Base-by-base conservation (phyloP, 768 basidiomycete species). In the Pleurotus eryngii region DNA sequence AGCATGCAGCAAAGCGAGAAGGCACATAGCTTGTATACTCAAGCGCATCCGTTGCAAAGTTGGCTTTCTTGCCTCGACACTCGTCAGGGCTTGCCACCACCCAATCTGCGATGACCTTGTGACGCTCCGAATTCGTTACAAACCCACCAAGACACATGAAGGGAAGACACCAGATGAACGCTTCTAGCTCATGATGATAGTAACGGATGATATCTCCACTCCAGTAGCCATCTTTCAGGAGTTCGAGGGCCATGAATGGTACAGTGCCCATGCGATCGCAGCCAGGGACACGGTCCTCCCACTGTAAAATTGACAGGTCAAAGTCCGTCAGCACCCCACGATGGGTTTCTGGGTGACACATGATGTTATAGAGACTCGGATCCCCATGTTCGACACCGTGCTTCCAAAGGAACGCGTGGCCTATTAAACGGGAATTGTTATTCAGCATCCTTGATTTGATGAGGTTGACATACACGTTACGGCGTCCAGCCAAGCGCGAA, bases 181-280 rank as follows among this genome's bases (percentile, higher is more conserved):
- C 64, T 58, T 74, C 72, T 11, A 64, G 27, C 37, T 74, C 71
- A 55, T 74, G 70, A 17, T 65, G 61, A 46, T 74, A 74, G 4
- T 51, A 40, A 17, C 61, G 65, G 17, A 49, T 6, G 8, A 65
- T 49, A 18, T 61, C 47, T 22, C 65, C 65, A 6, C 54, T 51
- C 46, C 50, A 60, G n/a, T 40, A 49, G 3, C 53, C 51, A 0
- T 61, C n/a, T 5, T 35, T 57, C 17, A 72, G 61, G n/a, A 74
- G 57, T 11, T 68, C 66, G 2, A 69, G 18, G 3, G 70, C 71
- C 66, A 73, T 74, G 63, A 74, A 75, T 26, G 70, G 64, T 2
- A 70, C 46, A n/a, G 64, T 69, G 3, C 70, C 67, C 5, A 64
- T 67, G 4, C 59, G 59, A 30, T 65, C 59, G 14, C 47, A 56